Base-by-base conservation (phyloP, 345 rosid genomes). In the Brassica incana region DNA sequence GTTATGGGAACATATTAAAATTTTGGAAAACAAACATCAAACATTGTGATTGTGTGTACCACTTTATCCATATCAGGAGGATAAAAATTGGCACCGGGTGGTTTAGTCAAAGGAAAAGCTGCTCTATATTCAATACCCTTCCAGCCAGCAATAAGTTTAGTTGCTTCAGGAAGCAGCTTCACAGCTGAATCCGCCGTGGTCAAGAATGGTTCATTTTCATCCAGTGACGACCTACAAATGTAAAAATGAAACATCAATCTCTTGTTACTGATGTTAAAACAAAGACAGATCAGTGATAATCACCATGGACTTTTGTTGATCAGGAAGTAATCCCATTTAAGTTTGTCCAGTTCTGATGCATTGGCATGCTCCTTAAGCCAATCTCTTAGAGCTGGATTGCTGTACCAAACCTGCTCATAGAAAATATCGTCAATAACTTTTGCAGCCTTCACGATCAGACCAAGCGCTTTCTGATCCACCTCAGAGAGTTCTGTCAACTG, bases 301-400 rank as follows among this genome's bases (percentile, higher is more conserved):
- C 77, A 88, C 98, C 99, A 91, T 77, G 99, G 99, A 78, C 95
- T 83, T 87, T 90, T 92, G 77, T 95, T 92, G 80, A 95, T 91
- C 70, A 70, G 63, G 88, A 88, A 95, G 82, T 89, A 95, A 70
- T 77, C 75, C 97, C 94, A 91, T 77, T 95, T 95, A 35, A 89
- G 66, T 70, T 82, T 83, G 77, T 91, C 91, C 68, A 92, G 66
- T 78, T 90, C 86, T 77, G 99, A 91, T 38, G 77, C 84, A 80
- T 78, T 73, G 50, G 95, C 90, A 79, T 85, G 91, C 76, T 88
- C 87, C 85, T 88, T 89, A 78, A 91, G 88, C 97, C 94, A 95
- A 76, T 87, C 92, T 82, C 93, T 87, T 36, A 95, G 82, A 85
- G 81, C 77, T 62, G 97, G 90, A 87, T 95, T 92, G 90, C 87